phyloP scores from a whole-genome alignment of 768 basidiomycete genomes.

The Kwoniella bestiolae region DNA sequence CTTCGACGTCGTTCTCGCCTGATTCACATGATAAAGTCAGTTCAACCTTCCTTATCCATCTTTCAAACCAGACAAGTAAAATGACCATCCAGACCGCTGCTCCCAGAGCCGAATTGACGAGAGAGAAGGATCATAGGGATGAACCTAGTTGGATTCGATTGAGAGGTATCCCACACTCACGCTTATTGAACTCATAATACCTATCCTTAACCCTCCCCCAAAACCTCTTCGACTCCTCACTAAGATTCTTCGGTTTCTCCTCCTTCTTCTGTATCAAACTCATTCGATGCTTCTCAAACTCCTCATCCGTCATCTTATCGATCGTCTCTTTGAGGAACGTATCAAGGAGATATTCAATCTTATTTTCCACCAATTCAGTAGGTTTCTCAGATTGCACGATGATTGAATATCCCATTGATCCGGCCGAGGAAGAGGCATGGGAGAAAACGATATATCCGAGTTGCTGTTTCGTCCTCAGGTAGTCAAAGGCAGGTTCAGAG shows the following conservation, averaged over 20 bases:
- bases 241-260: conserved; percentile 85
- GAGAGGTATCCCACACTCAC: conserved; percentile 64
- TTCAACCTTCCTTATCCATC: not conserved
- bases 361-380: conserved; percentile 77
- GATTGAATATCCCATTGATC: conserved; percentile 76
- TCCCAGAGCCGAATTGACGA: too few relatives aligned
- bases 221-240: conserved; percentile 71
- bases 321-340: conserved; percentile 71
- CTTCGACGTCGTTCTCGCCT: conserved; percentile 76
- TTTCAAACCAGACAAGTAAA: not conserved
- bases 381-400: conserved; percentile 85
- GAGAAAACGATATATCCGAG: conserved; percentile 84
- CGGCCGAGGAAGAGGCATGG: conserved; percentile 64
- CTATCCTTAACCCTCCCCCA: conserved; percentile 75
- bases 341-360: conserved; percentile 82
- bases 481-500: conserved; percentile 87
- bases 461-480: conserved; percentile 90
- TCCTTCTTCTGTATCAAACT: conserved; percentile 79
- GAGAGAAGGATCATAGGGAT: not conserved
- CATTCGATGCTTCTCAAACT: conserved; percentile 77
- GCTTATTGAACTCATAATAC: conserved; percentile 81
- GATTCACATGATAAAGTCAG: conserved; percentile 9
- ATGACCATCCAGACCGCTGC: too few relatives aligned
- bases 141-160: not conserved
- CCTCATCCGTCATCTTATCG: conserved; percentile 69